Percentiles rank a stretch among this genome's conserved stretches.
phyloP scores from a whole-genome alignment of 192 early-diverging fungal species.

The Coemansia biformis region DNA sequence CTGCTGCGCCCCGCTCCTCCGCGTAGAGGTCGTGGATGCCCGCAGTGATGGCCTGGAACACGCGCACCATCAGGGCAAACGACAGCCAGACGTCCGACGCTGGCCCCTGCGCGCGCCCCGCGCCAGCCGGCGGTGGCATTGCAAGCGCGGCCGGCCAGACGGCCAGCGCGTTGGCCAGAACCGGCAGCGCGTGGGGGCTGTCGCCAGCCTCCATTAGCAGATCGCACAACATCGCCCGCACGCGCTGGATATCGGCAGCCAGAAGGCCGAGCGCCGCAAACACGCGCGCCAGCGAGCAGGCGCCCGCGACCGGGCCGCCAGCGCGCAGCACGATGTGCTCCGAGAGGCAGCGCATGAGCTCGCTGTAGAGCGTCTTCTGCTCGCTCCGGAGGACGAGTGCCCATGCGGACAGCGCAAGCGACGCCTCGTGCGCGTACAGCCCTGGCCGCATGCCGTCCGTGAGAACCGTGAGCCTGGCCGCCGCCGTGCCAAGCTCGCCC shows the following conservation, averaged over 20 bases:
- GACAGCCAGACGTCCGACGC: conserved; percentile 1
- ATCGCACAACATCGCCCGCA: conserved; percentile 37
- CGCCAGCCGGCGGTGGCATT: conserved; percentile 2
- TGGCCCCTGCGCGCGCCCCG: not conserved
- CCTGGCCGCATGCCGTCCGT: conserved; percentile 1
- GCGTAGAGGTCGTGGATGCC: conserved; percentile 47
- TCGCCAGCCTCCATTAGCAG: conserved; percentile 49
- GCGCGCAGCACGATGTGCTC: conserved; percentile 20
- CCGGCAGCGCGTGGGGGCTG: conserved; percentile 34
- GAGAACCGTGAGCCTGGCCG: conserved; percentile 1
- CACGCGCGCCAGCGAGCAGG: conserved; percentile 36
- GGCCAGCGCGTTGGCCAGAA: conserved; percentile 29
- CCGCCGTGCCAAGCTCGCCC: conserved; percentile 3
- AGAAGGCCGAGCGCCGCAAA: conserved; percentile 33
- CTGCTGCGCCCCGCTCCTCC: conserved; percentile 26
- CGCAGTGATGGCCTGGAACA: conserved; percentile 39
- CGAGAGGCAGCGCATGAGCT: conserved; percentile 26
- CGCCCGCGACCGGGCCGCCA: conserved; percentile 8
- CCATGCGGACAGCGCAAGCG: conserved; percentile 23
- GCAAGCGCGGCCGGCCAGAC: conserved; percentile 36
- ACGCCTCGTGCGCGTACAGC: conserved; percentile 24
- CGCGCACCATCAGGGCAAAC: conserved; percentile 31
- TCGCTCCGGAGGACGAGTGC: conserved; percentile 22
- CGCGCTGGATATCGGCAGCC: conserved; percentile 35
- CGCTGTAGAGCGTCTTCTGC: conserved; percentile 18